A percentile compares a stretch with the other conserved stretches of the same genome.
These are phyloP conservation scores for Saccharomyces hybrid DNA, from an alignment of 1,139 yeast genomes.

Conservation along the genomic window DNA sequence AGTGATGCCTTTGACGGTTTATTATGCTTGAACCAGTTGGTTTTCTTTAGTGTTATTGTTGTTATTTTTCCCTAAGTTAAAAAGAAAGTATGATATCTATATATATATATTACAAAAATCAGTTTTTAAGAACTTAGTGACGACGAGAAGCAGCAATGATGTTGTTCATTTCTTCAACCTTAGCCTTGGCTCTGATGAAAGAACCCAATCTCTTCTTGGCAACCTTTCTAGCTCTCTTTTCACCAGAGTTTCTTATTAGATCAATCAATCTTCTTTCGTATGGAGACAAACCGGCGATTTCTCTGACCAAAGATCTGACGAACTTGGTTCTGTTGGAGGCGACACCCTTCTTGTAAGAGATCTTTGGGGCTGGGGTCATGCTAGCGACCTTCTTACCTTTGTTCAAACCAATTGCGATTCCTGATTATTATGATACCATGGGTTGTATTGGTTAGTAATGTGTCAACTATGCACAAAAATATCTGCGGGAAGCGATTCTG, in stretches of 20 bases:
- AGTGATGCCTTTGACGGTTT: neutral
- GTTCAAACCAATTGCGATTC: conserved; percentile 98
- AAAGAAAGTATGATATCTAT: neutral
- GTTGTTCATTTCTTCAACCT: no score
- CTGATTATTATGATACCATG: conserved; percentile 34
- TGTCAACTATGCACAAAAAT: neutral
- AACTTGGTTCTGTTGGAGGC: no score
- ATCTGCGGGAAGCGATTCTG: neutral
- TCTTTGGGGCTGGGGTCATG: no score
- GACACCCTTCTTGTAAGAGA: no score
- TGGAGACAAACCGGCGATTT: no score
- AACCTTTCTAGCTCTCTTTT: no score
- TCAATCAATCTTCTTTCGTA: no score
- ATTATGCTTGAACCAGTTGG: neutral
- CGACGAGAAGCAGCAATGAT: no score
- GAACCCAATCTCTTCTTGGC: no score
- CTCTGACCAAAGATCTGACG: no score
- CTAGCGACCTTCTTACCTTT: conserved; percentile 84
- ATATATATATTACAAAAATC: conserved; percentile 4
- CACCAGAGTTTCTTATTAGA: no score
- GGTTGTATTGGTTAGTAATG: neutral
- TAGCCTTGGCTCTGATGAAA: no score
- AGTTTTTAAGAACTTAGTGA: conserved; percentile 14
- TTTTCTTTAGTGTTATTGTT: neutral
- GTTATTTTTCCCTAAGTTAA: neutral